Conservation (phyloP, 306 rosid species). For the Inga oerstediana region DNA sequence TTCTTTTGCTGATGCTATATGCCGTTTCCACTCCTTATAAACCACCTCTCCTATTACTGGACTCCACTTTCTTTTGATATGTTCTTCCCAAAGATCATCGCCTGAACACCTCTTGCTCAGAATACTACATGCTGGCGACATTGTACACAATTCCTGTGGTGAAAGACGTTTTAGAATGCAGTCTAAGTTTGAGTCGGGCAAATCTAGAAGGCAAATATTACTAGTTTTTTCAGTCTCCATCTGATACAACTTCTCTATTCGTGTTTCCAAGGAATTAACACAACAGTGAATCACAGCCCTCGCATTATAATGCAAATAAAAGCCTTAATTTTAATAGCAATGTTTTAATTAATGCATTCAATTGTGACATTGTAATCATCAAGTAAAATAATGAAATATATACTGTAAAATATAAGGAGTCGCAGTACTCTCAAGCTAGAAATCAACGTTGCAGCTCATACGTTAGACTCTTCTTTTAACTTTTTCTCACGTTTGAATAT, state of each 20-base stretch:
- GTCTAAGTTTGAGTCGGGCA: conserved; percentile 65
- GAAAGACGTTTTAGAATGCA: conserved; percentile 63
- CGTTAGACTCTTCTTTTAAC: background rate
- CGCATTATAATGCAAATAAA: too few species aligned
- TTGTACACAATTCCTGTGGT: conserved; percentile 53
- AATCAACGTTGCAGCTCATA: background rate
- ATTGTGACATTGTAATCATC: background rate
- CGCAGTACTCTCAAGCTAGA: background rate
- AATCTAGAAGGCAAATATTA: conserved; percentile 51
- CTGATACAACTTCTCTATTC: conserved; percentile 5
- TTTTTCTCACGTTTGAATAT: too few species aligned
- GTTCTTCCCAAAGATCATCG: conserved; percentile 66
- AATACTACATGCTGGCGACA: conserved; percentile 54
- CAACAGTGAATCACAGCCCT: background rate
- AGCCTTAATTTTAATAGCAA: too few species aligned
- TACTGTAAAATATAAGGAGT: background rate
- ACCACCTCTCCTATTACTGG: conserved; percentile 55
- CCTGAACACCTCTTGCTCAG: conserved; percentile 57
- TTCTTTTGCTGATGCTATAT: conserved; percentile 40
- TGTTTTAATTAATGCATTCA: background rate
- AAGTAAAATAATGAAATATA: background rate
- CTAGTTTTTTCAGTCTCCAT: conserved; percentile 38
- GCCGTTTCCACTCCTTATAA: conserved; percentile 55
- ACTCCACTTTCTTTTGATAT: conserved; percentile 55
- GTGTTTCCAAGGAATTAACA: background rate